phyloP scores from a whole-genome alignment of 2,329 filamentous ascomycete species.

The Calonectria henricotiae region DNA sequence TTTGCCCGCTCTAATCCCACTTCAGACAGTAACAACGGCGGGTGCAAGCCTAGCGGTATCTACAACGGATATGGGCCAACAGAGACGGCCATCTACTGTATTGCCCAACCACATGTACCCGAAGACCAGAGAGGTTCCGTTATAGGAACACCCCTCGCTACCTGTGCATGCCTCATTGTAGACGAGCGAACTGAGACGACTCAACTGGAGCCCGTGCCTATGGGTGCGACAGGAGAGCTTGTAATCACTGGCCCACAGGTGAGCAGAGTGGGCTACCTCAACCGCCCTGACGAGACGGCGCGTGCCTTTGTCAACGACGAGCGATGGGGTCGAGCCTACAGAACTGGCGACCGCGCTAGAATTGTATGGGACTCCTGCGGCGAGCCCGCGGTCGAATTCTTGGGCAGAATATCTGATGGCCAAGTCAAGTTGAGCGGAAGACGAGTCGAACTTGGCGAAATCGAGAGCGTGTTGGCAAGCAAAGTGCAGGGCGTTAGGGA shows the following conservation, averaged over 20 bases:
- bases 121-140: not conserved
- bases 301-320: not conserved
- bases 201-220: not conserved
- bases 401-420: slow-evolving; percentile 3
- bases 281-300: not conserved
- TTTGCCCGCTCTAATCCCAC: not conserved
- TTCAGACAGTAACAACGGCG: not conserved
- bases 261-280: slow-evolving; percentile 1
- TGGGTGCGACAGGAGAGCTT: slow-evolving; percentile 7
- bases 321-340: slow-evolving; percentile 5
- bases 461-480: not conserved
- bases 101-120: not conserved
- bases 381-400: slow-evolving; percentile 8
- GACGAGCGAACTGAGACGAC: not conserved
- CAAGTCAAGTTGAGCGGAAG: slow-evolving; percentile 14
- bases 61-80: slow-evolving; percentile 8
- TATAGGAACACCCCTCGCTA: not conserved
- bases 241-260: slow-evolving; percentile 11
- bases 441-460: slow-evolving; percentile 6
- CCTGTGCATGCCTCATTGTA: not conserved
- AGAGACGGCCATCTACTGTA: slow-evolving; percentile 11
- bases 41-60: not conserved
- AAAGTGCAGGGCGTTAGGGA: not conserved
- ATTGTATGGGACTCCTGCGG: not conserved
- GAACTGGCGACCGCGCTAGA: slow-evolving; percentile 9